Percentiles rank a stretch among this genome's conserved stretches.
Evolutionary conservation across 305 asterid species (phyloP).

Genomic region (Fraxinus velutina): DNA sequence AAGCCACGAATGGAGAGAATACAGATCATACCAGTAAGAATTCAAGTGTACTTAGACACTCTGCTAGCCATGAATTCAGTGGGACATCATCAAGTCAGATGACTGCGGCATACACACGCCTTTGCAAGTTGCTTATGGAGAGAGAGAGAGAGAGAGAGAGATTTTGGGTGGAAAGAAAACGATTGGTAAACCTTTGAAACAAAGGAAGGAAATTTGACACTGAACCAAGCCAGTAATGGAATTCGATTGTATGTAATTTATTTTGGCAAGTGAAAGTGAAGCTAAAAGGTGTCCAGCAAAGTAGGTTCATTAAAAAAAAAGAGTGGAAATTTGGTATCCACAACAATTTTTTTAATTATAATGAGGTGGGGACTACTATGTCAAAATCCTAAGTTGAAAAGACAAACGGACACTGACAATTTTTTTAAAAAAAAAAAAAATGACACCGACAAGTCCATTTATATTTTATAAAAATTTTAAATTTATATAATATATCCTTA

Average conservation of each 20-base stretch:
- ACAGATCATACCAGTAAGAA: conserved; percentile 13
- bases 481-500: not conserved
- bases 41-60: not conserved
- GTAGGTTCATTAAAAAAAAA: not conserved
- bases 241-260: not conserved
- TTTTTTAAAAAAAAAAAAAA: not conserved
- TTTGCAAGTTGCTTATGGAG: conserved; percentile 18
- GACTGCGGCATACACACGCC: conserved; percentile 25
- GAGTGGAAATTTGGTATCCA: conserved; percentile 5
- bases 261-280: not conserved
- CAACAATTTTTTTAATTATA: not conserved
- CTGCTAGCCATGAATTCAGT: conserved; percentile 10
- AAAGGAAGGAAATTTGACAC: not conserved
- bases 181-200: not conserved
- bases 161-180: not conserved
- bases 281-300: conserved; percentile 18
- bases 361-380: not conserved
- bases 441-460: not conserved
- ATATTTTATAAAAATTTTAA: not conserved
- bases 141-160: conserved; percentile 6
- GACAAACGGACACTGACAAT: not conserved
- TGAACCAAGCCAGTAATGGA: conserved; percentile 17
- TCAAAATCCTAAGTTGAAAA: not conserved
- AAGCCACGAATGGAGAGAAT: conserved; percentile 11
- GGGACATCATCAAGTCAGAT: conserved; percentile 17